These are phyloP conservation scores for Tetrahymena thermophila DNA, from an alignment of 73 alveolate genomes.

Conservation along the genomic window DNA sequence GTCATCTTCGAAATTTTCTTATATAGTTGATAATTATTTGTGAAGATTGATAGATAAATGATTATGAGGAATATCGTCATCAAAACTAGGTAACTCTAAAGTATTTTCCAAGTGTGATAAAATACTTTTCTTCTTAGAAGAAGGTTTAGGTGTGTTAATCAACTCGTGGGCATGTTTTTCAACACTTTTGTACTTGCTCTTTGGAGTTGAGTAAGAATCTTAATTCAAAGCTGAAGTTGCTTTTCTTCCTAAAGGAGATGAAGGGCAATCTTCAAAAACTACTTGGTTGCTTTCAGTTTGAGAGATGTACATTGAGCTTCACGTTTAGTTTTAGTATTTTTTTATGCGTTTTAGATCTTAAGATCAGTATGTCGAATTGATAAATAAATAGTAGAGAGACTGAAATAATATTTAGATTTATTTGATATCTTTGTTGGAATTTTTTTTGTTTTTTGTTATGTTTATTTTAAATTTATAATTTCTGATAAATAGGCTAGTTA, in stretches of 20 bases:
- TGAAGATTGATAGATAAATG: neutral
- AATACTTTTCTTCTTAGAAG: neutral
- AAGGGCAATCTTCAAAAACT: neutral
- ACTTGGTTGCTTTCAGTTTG: neutral
- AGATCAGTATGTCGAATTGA: no score
- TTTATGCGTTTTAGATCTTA: neutral
- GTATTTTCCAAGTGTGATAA: neutral
- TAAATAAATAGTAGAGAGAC: neutral
- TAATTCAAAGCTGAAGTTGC: neutral
- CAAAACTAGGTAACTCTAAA: neutral
- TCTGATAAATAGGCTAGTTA: neutral
- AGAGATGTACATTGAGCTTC: neutral
- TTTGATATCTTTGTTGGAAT: neutral
- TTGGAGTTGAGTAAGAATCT: neutral
- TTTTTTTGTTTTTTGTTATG: neutral
- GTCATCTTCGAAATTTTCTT: neutral
- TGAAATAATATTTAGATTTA: no score
- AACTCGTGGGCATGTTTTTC: neutral
- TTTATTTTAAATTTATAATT: no score
- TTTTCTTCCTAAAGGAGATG: neutral
- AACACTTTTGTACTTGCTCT: neutral
- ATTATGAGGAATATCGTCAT: neutral
- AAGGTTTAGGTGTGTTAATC: neutral
- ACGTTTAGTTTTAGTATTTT: no score
- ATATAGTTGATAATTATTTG: neutral